phyloP scores from a whole-genome alignment of 2,329 filamentous ascomycete genomes.

The Ophiostoma populinum region DNA sequence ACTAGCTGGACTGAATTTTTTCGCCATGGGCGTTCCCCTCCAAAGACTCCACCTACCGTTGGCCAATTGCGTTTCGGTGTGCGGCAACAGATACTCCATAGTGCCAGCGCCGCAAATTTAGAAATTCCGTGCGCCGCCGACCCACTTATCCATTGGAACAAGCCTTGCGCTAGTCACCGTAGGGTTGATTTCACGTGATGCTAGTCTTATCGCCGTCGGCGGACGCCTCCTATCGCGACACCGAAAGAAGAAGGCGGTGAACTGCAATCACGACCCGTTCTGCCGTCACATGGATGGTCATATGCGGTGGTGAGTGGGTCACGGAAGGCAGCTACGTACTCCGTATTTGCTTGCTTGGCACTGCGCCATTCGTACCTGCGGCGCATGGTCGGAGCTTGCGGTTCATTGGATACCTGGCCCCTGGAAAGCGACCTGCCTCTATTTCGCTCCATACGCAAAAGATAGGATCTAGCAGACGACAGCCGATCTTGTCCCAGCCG shows the following conservation, averaged over 20 bases:
- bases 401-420: slow-evolving; percentile 2
- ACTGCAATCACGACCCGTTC: too few species aligned
- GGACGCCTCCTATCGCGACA: too few species aligned
- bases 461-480: too few species aligned
- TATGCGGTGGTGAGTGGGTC: neutral
- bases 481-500: too few species aligned
- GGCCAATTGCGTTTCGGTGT: slow-evolving; percentile 1
- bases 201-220: too few species aligned
- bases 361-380: slow-evolving; percentile 1
- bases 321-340: slow-evolving; percentile 6
- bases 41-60: neutral
- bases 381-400: slow-evolving; percentile 6
- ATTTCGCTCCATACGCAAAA: too few species aligned
- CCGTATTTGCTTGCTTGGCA: slow-evolving; percentile 1
- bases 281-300: slow-evolving; percentile 6
- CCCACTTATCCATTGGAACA: too few species aligned
- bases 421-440: neutral
- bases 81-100: neutral
- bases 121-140: too few species aligned
- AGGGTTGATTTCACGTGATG: too few species aligned
- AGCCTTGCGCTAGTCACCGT: too few species aligned
- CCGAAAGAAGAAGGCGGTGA: too few species aligned
- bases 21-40: neutral
- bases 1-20: slow-evolving; percentile 9
- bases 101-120: too few species aligned